Evolutionary conservation across 768 basidiomycete species (phyloP).

Genomic region (Leccinum aurantiacum): DNA sequence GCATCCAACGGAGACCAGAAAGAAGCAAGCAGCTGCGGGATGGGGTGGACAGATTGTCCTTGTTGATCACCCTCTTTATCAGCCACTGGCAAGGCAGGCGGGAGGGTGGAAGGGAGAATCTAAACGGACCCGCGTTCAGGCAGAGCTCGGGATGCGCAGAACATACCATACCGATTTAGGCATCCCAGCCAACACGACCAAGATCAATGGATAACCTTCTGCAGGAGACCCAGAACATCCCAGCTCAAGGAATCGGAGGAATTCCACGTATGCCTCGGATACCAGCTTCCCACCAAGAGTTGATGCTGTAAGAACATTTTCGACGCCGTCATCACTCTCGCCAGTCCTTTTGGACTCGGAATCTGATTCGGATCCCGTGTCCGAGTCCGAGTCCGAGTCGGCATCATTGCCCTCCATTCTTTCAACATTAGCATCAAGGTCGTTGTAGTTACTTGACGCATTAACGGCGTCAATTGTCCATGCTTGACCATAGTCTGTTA

Average conservation of each 20-base stretch:
- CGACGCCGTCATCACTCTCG: constrained; percentile 38
- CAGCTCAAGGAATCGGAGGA: constrained; percentile 73
- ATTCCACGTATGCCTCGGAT: constrained; percentile 62
- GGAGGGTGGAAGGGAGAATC: constrained; percentile 26
- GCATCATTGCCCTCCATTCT: constrained; percentile 31
- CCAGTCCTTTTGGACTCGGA: constrained; percentile 21
- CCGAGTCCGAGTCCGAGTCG: constrained; percentile 37
- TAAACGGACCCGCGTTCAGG: not conserved
- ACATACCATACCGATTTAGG: constrained; percentile 54
- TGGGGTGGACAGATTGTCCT: constrained; percentile 19
- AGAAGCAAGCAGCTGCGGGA: constrained; percentile 61
- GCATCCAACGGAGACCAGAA: constrained; percentile 81
- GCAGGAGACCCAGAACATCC: constrained; percentile 80
- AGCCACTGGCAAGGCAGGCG: constrained; percentile 1
- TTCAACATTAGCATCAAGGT: constrained; percentile 30
- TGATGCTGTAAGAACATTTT: constrained; percentile 17
- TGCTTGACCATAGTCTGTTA: constrained; percentile 57
- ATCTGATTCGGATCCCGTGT: constrained; percentile 26
- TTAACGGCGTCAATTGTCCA: constrained; percentile 48
- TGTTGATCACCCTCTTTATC: not conserved
- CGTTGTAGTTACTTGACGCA: constrained; percentile 11
- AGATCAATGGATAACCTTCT: constrained; percentile 78
- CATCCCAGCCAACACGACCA: constrained; percentile 81
- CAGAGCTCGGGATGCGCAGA: not conserved
- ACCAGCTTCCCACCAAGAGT: not conserved